These are phyloP conservation scores for Venturia oleaginea DNA, from an alignment of 2,329 filamentous ascomycete species.

Conservation along the genomic window DNA sequence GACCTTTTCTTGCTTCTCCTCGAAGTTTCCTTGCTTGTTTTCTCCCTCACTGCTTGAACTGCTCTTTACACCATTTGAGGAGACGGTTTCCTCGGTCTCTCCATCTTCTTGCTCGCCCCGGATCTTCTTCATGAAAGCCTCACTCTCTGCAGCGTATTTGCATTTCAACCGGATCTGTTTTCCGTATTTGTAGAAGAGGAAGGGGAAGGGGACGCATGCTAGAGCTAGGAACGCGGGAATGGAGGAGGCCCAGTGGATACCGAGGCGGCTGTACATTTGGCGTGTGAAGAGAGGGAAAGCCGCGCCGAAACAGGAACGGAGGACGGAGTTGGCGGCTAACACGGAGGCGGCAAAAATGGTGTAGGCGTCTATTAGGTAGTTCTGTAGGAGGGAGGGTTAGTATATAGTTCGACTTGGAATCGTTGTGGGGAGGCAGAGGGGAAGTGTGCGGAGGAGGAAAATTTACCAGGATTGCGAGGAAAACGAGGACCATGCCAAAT, in stretches of 20 bases:
- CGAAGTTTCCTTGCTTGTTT: conserved; percentile 17
- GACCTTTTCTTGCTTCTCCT: conserved; percentile 15
- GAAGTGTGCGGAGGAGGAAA: conserved; percentile 32
- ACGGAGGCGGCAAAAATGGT: conserved; percentile 70
- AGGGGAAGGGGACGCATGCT: conserved; percentile 63
- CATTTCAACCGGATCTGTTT: conserved; percentile 53
- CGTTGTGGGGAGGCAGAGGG: conserved; percentile 13
- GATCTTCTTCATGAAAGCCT: conserved; percentile 46
- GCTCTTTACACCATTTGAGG: conserved; percentile 17
- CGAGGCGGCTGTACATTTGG: conserved; percentile 47
- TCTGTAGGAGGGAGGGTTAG: conserved; percentile 37
- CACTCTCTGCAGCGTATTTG: conserved; percentile 61
- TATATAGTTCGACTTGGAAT: conserved; percentile 52
- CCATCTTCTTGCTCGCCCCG: conserved; percentile 25
- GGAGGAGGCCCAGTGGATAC: conserved; percentile 67
- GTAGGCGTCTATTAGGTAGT: conserved; percentile 40
- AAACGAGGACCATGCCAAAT: conserved; percentile 55
- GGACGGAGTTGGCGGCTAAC: conserved; percentile 67
- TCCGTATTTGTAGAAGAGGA: conserved; percentile 69
- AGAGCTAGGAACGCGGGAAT: conserved; percentile 67
- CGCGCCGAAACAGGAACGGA: conserved; percentile 69
- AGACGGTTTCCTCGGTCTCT: conserved; percentile 18
- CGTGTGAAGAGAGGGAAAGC: conserved; percentile 71
- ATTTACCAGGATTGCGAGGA: conserved; percentile 45
- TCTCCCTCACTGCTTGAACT: conserved; percentile 18